These are phyloP conservation scores for Coprinopsis strossmayeri DNA, from an alignment of 768 basidiomycete species.

Conservation along the genomic window DNA sequence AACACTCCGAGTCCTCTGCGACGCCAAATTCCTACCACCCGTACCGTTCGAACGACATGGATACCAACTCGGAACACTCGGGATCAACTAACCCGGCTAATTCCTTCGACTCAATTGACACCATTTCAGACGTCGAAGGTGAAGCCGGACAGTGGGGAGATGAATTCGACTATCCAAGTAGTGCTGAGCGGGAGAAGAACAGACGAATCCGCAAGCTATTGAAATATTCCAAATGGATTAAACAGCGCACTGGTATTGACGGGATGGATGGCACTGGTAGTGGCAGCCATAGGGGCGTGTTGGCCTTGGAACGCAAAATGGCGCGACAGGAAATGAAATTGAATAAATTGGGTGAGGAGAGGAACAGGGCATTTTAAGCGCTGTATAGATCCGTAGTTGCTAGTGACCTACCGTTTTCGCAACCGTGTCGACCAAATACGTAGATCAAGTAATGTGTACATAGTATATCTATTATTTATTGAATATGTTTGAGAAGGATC, in stretches of 20 bases:
- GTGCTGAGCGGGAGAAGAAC: neutral
- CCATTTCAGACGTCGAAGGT: slow-evolving; percentile 4
- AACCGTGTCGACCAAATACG: no score
- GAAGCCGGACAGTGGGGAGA: neutral
- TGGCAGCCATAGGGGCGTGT: neutral
- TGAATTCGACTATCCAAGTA: neutral
- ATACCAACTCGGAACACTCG: neutral
- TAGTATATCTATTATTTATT: no score
- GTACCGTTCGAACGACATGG: neutral
- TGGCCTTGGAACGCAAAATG: slow-evolving; percentile 1
- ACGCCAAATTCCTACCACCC: neutral
- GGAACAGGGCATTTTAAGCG: no score
- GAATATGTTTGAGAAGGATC: no score
- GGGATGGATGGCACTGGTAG: neutral
- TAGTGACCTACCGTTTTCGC: no score
- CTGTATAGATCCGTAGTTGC: no score
- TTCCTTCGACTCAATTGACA: slow-evolving; percentile 9
- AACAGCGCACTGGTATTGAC: neutral
- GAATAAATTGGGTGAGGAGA: neutral
- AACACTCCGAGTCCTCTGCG: neutral
- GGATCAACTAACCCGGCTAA: neutral
- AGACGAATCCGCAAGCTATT: slow-evolving; percentile 6
- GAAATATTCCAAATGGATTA: slow-evolving; percentile 7
- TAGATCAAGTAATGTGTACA: no score
- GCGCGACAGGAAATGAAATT: neutral